Conservation (phyloP, 2,329 filamentous ascomycete genomes). For the Stemphylium lycopersici region DNA sequence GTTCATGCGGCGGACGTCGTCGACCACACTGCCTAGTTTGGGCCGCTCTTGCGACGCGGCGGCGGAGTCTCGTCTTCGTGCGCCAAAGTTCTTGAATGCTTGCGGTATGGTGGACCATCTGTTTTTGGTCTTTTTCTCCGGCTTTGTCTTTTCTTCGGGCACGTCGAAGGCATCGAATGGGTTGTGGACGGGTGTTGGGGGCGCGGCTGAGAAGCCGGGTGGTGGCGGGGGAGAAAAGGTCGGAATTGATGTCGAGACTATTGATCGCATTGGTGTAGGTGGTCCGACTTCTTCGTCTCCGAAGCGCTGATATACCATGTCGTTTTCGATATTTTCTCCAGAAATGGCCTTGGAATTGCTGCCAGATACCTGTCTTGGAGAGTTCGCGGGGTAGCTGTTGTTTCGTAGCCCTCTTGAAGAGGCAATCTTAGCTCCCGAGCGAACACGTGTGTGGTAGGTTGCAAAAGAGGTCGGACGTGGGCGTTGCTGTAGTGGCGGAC, state of each 20-base stretch:
- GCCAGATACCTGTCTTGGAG: conserved; percentile 29
- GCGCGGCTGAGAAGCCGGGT: conserved; percentile 9
- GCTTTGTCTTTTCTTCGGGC: conserved; percentile 18
- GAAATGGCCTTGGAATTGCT: conserved; percentile 24
- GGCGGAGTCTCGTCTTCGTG: conserved; percentile 22
- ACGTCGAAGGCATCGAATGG: conserved; percentile 5
- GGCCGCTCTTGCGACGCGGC: conserved; percentile 20
- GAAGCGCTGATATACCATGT: conserved; percentile 26
- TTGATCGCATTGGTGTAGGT: conserved; percentile 22
- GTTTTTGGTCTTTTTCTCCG: conserved; percentile 28
- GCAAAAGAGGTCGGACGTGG: conserved; percentile 36
- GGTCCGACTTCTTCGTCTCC: conserved; percentile 25
- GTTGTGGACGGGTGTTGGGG: conserved; percentile 16
- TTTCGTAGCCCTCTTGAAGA: conserved; percentile 35
- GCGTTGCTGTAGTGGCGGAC: conserved; percentile 22
- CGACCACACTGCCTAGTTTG: conserved; percentile 16
- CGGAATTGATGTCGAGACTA: conserved; percentile 3
- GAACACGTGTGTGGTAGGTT: conserved; percentile 30
- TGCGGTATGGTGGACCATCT: conserved; percentile 35
- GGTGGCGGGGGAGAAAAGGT: conserved; percentile 13
- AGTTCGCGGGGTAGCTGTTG: conserved; percentile 31
- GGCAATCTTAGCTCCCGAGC: conserved; percentile 36
- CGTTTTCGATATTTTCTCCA: conserved; percentile 33
- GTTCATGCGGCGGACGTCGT: conserved; percentile 19
- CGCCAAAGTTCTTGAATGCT: conserved; percentile 28